These are phyloP conservation scores for Acacia acuminata DNA, from an alignment of 306 rosid species.

Conservation along the genomic window DNA sequence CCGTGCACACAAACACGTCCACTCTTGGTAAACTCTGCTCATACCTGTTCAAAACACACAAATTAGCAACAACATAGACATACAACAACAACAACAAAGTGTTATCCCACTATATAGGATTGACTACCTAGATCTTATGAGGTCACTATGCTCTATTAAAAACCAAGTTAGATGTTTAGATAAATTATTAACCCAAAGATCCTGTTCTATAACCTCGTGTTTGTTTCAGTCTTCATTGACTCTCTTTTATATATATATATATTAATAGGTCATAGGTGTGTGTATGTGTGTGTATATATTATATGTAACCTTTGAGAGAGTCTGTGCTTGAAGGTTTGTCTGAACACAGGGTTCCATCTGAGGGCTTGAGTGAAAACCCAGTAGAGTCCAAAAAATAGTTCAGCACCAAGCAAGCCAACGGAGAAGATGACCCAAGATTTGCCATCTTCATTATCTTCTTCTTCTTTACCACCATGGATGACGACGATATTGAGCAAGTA, in stretches of 20 bases:
- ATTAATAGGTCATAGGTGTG: too few species aligned
- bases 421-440: slow-evolving; percentile 39
- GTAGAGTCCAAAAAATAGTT: slow-evolving; percentile 75
- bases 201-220: too few species aligned
- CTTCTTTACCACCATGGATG: slow-evolving; percentile 1
- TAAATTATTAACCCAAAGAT: too few species aligned
- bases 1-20: slow-evolving; percentile 89
- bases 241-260: too few species aligned
- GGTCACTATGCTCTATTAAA: too few species aligned
- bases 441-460: background rate
- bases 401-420: slow-evolving; percentile 64
- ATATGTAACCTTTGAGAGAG: slow-evolving; percentile 57
- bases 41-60: slow-evolving; percentile 36
- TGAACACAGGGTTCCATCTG: slow-evolving; percentile 59
- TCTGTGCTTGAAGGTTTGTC: slow-evolving; percentile 54
- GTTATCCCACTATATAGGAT: too few species aligned
- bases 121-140: rapidly evolving
- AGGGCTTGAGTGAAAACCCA: slow-evolving; percentile 71
- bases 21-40: slow-evolving; percentile 57
- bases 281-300: background rate
- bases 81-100: too few species aligned
- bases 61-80: background rate
- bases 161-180: too few species aligned
- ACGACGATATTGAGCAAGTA: slow-evolving; percentile 17
- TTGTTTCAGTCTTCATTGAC: too few species aligned